Conservation (phyloP, 2,329 filamentous ascomycete species). For the Mollisia scopiformis region DNA sequence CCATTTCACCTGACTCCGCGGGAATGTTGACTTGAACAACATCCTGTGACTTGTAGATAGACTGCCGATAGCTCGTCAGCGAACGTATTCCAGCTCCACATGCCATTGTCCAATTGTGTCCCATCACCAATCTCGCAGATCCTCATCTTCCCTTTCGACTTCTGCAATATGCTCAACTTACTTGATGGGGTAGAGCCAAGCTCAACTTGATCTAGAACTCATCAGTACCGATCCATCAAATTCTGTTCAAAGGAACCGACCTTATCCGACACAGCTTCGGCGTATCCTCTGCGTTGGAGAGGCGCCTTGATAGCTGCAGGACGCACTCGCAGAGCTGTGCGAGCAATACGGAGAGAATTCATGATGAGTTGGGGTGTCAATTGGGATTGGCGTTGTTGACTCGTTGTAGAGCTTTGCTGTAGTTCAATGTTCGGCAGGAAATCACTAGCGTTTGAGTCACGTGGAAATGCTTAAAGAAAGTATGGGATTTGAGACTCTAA, state of each 20-base stretch:
- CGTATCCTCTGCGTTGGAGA: constrained; percentile 87
- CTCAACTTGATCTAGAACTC: constrained; percentile 84
- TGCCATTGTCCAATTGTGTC: constrained; percentile 2
- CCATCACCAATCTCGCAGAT: not conserved
- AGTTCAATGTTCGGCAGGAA: constrained; percentile 12
- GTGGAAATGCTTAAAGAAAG: not conserved
- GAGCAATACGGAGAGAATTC: constrained; percentile 93
- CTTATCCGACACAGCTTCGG: constrained; percentile 85
- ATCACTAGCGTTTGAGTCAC: not conserved
- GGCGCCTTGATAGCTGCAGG: constrained; percentile 76
- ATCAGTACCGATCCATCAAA: constrained; percentile 32
- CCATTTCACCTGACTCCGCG: constrained; percentile 98
- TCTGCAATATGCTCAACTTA: constrained; percentile 53
- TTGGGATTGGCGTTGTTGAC: constrained; percentile 44
- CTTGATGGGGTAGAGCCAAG: constrained; percentile 96
- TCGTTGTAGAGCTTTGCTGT: constrained; percentile 25
- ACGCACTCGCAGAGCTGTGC: constrained; percentile 83
- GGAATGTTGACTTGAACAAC: constrained; percentile 97
- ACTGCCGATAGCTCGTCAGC: constrained; percentile 50
- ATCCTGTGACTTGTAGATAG: constrained; percentile 69
- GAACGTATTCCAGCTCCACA: constrained; percentile 45
- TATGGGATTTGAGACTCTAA: not conserved
- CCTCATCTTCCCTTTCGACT: not conserved
- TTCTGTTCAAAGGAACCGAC: constrained; percentile 44
- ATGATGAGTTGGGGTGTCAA: constrained; percentile 60